These are phyloP conservation scores for Anastatica hierochuntica DNA, from an alignment of 345 rosid genomes.

Conservation along the genomic window DNA sequence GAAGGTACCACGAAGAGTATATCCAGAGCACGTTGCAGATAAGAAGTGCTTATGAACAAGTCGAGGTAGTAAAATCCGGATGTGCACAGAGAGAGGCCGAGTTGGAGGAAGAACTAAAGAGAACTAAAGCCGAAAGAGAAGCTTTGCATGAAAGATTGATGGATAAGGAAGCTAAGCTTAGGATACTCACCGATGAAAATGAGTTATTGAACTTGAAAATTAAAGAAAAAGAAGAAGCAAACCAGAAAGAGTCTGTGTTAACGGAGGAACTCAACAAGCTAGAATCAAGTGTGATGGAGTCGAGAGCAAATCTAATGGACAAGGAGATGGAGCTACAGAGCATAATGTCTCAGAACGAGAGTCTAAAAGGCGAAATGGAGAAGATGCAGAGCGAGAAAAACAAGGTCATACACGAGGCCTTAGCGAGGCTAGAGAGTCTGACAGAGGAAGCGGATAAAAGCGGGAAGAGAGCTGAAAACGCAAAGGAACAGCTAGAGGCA, in stretches of 20 bases:
- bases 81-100: constrained; percentile 44
- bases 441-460: constrained; percentile 70
- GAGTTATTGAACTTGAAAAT: constrained; percentile 39
- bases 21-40: constrained; percentile 82
- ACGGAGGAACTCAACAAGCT: constrained; percentile 43
- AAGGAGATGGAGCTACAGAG: constrained; percentile 46
- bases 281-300: constrained; percentile 40
- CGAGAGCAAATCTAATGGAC: constrained; percentile 39
- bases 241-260: constrained; percentile 32
- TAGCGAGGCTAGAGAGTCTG: constrained; percentile 43
- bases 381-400: constrained; percentile 40
- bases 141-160: constrained; percentile 41
- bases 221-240: constrained; percentile 22
- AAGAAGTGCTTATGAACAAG: constrained; percentile 71
- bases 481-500: constrained; percentile 64
- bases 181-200: constrained; percentile 36
- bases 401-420: constrained; percentile 49
- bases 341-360: constrained; percentile 42
- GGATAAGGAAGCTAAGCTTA: constrained; percentile 58
- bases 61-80: constrained; percentile 44
- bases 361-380: constrained; percentile 42
- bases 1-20: constrained; percentile 79
- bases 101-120: constrained; percentile 46
- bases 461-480: constrained; percentile 50
- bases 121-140: constrained; percentile 34